Evolutionary conservation across 164 flowering plant genomes (phyloP).

Genomic region (Saururus chinensis): DNA sequence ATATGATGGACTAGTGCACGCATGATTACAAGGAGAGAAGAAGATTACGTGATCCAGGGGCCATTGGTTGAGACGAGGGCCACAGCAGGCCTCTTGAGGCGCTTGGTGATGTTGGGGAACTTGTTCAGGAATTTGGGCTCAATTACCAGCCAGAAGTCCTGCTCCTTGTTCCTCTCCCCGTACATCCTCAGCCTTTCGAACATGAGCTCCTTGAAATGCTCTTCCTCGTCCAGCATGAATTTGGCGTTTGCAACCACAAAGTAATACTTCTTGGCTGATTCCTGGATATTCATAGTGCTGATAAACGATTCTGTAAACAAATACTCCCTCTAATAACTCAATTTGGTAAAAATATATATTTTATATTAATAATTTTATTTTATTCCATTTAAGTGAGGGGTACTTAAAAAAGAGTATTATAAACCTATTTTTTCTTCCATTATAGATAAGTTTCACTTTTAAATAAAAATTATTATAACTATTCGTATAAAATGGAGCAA

Average conservation of each 20-base stretch:
- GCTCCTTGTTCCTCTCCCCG: constrained; percentile 61
- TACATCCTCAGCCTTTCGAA: constrained; percentile 58
- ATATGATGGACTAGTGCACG: neutral
- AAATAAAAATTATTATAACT: too few species aligned
- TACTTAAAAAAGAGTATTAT: too few species aligned
- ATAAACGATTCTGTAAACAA: too few species aligned
- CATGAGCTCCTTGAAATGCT: constrained; percentile 82
- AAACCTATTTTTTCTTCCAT: too few species aligned
- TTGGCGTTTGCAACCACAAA: constrained; percentile 93
- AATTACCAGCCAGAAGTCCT: constrained; percentile 89
- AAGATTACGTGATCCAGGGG: constrained; percentile 85
- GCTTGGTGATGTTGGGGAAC: constrained; percentile 67
- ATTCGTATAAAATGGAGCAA: too few species aligned
- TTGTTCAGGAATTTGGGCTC: constrained; percentile 92
- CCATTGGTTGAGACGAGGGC: constrained; percentile 92
- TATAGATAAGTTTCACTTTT: too few species aligned
- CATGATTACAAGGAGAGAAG: neutral
- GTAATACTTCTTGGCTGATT: constrained; percentile 36
- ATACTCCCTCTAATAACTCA: too few species aligned
- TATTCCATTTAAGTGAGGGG: too few species aligned
- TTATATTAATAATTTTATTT: too few species aligned
- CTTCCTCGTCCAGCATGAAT: constrained; percentile 97
- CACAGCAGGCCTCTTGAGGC: constrained; percentile 84
- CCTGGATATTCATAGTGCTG: constrained; percentile 9
- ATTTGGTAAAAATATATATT: too few species aligned